Percentiles rank a stretch among this genome's conserved stretches.
Conservation (phyloP, 331 rosid genomes). For the Stylosanthes scabra region DNA sequence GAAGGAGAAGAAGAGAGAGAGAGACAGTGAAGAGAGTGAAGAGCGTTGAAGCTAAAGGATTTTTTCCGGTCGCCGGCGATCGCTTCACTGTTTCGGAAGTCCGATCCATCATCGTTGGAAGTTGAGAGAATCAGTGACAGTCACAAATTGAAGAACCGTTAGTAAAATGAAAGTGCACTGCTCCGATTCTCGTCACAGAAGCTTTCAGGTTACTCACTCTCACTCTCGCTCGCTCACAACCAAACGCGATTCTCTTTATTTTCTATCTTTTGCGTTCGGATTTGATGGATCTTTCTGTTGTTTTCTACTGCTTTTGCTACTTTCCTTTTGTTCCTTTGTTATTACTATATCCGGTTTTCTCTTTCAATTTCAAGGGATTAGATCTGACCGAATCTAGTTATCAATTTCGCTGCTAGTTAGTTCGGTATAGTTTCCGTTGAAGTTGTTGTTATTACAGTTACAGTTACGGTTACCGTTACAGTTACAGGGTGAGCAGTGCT, state of each 20-base stretch:
- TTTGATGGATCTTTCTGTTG: constrained; percentile 10
- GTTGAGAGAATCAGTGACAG: neutral
- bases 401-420: neutral
- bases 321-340: neutral
- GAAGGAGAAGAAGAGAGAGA: neutral
- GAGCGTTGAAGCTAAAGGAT: neutral
- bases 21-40: neutral
- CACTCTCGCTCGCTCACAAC: neutral
- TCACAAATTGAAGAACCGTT: neutral
- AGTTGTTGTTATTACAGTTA: neutral
- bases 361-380: neutral
- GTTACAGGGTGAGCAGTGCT: constrained; percentile 41
- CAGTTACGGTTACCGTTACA: neutral
- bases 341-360: neutral
- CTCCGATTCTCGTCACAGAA: constrained; percentile 43
- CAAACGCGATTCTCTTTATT: neutral
- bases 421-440: constrained; percentile 1
- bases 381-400: constrained; percentile 42
- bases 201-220: constrained; percentile 22
- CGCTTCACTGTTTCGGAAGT: neutral
- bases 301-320: neutral
- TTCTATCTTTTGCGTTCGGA: neutral
- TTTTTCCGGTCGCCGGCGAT: constrained; percentile 19
- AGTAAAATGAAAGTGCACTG: constrained; percentile 39
- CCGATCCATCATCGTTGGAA: constrained; percentile 8